Evolutionary conservation across 306 rosid species (phyloP).

Genomic region (Rubus idaeus): DNA sequence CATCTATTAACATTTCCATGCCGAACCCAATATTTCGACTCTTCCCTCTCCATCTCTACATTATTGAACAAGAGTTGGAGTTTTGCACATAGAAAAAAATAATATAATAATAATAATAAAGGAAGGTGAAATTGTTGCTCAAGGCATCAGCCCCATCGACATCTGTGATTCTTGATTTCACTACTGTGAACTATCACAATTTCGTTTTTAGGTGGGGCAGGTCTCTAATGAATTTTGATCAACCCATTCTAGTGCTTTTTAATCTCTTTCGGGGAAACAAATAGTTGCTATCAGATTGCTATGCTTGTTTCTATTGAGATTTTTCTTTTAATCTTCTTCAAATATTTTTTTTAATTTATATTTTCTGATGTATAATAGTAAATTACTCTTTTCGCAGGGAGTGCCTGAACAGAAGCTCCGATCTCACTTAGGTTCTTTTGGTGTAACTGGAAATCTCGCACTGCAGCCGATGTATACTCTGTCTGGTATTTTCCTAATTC

Average conservation of each 20-base stretch:
- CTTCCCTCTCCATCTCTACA: not conserved
- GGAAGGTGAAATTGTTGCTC: not conserved
- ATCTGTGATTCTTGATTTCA: not conserved
- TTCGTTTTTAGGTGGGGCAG: not conserved
- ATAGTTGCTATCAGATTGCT: not conserved
- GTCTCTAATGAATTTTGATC: slow-evolving; percentile 7
- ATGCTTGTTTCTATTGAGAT: not conserved
- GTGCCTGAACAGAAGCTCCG: slow-evolving; percentile 99
- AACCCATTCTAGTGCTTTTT: not conserved
- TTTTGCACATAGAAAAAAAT: not conserved
- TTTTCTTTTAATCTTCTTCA: too few relatives aligned
- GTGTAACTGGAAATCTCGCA: slow-evolving; percentile 99
- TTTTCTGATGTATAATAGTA: too few relatives aligned
- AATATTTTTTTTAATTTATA: too few relatives aligned
- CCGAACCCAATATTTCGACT: not conserved
- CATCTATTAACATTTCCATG: not conserved
- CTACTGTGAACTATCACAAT: not conserved
- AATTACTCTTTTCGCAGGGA: slow-evolving; percentile 60
- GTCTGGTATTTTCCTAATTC: slow-evolving; percentile 59
- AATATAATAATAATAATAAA: too few relatives aligned
- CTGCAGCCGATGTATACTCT: slow-evolving; percentile 99
- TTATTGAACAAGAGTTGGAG: not conserved
- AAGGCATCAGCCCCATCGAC: not conserved
- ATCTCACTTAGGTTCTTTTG: slow-evolving; percentile 90
- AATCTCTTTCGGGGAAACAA: not conserved